Conservation (phyloP, 495 filamentous ascomycete genomes). For the Podospora conica region DNA sequence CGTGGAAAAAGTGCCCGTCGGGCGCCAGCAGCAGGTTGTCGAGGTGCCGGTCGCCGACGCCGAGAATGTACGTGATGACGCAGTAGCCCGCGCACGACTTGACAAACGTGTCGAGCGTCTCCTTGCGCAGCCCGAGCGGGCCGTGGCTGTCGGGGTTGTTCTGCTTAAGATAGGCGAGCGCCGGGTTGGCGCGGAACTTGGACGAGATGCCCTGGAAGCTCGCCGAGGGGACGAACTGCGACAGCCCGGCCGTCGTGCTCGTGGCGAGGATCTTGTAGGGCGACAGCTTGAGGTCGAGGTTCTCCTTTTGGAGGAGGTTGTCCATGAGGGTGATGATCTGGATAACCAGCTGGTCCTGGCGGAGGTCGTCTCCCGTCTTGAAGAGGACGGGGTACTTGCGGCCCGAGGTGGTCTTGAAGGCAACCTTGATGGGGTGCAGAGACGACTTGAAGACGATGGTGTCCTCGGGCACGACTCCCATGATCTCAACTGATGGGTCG, state of each 20-base stretch:
- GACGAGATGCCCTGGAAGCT: slow-evolving; percentile 71
- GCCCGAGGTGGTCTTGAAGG: slow-evolving; percentile 74
- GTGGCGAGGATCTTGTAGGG: slow-evolving; percentile 97
- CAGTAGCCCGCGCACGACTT: slow-evolving; percentile 97
- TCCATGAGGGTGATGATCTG: slow-evolving; percentile 99
- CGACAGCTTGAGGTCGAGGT: slow-evolving; percentile 89
- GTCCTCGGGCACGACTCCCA: slow-evolving; percentile 76
- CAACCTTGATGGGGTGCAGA: slow-evolving; percentile 81
- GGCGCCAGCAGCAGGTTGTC: slow-evolving; percentile 92
- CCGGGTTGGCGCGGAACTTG: slow-evolving; percentile 69
- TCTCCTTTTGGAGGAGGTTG: slow-evolving; percentile 89
- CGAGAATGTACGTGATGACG: slow-evolving; percentile 98
- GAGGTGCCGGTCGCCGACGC: slow-evolving; percentile 91
- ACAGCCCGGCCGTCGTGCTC: slow-evolving; percentile 77
- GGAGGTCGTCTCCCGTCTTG: slow-evolving; percentile 94
- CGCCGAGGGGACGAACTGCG: slow-evolving; percentile 85
- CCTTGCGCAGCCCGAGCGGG: slow-evolving; percentile 81
- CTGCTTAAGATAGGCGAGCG: slow-evolving; percentile 74
- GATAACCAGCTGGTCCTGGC: slow-evolving; percentile 95
- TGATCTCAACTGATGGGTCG: slow-evolving; percentile 73
- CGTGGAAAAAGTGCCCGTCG: slow-evolving; percentile 94
- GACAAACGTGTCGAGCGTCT: slow-evolving; percentile 91
- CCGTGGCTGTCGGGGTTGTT: slow-evolving; percentile 84
- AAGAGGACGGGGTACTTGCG: slow-evolving; percentile 85
- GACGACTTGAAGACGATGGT: slow-evolving; percentile 93